A percentile compares a stretch with the other conserved stretches of the same genome.
These are phyloP conservation scores for Thermothielavioides terrestris DNA, from an alignment of 495 filamentous ascomycete species.

Conservation along the genomic window DNA sequence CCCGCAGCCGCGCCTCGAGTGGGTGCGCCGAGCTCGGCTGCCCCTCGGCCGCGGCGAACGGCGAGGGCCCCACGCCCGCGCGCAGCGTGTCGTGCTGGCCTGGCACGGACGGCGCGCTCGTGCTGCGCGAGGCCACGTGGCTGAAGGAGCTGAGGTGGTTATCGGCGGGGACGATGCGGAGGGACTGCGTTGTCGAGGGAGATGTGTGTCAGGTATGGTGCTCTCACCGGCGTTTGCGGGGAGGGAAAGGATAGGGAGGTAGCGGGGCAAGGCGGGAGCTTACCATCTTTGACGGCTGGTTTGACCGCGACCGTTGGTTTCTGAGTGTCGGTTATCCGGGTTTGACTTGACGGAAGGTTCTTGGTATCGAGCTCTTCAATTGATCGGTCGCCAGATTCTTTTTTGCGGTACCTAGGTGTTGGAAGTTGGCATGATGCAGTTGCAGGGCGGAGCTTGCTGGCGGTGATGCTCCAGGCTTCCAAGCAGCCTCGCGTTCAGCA, in stretches of 20 bases:
- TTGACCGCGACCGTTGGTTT: neutral
- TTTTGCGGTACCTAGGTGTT: neutral
- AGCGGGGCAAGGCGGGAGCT: slow-evolving; percentile 11
- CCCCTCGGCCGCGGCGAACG: slow-evolving; percentile 28
- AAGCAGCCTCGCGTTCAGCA: slow-evolving; percentile 30
- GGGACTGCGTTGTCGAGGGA: slow-evolving; percentile 50
- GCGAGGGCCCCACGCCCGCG: slow-evolving; percentile 55
- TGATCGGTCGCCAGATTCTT: neutral
- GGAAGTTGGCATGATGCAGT: neutral
- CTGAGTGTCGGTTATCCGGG: neutral
- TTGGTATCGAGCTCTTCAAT: no score
- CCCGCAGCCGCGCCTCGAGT: slow-evolving; percentile 76
- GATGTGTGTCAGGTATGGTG: neutral
- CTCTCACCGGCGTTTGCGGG: neutral
- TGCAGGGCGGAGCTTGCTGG: neutral
- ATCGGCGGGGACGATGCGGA: slow-evolving; percentile 72
- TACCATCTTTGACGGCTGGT: slow-evolving; percentile 36
- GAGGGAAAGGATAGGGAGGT: slow-evolving; percentile 1
- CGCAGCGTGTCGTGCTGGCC: slow-evolving; percentile 89
- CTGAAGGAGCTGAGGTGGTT: slow-evolving; percentile 50
- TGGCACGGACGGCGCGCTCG: slow-evolving; percentile 76
- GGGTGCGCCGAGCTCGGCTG: slow-evolving; percentile 64
- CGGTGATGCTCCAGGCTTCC: slow-evolving; percentile 31
- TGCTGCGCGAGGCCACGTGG: slow-evolving; percentile 45
- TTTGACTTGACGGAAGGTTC: no score